Conservation (phyloP, 305 asterid genomes). For the Fraxinus xanthoxyloides region DNA sequence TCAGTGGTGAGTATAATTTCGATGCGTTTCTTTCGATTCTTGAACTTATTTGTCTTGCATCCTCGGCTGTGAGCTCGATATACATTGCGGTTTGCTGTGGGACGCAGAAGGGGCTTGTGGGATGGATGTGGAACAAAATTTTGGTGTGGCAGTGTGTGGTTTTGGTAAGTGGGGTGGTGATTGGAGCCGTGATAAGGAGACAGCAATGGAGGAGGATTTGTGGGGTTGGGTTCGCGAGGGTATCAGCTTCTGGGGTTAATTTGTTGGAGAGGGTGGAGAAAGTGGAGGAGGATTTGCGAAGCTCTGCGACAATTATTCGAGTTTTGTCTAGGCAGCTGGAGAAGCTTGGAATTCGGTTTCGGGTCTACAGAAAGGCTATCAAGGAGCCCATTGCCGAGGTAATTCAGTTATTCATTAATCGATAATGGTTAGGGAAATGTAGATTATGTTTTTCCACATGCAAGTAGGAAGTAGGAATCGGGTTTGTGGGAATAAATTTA, state of each 20-base stretch:
- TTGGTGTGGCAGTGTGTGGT: conserved; percentile 66
- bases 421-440: background rate
- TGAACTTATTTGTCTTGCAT: conserved; percentile 60
- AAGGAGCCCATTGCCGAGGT: conserved; percentile 66
- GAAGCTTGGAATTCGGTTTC: conserved; percentile 55
- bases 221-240: conserved; percentile 38
- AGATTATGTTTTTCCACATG: background rate
- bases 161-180: conserved; percentile 46
- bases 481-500: background rate
- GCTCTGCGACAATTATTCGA: conserved; percentile 50
- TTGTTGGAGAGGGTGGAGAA: conserved; percentile 73
- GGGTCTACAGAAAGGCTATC: conserved; percentile 39
- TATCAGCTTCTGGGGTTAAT: conserved; percentile 33
- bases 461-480: background rate
- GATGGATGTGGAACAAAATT: conserved; percentile 44
- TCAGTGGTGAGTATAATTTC: conserved; percentile 28
- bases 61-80: conserved; percentile 49
- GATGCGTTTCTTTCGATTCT: conserved; percentile 58
- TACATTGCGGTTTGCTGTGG: conserved; percentile 44
- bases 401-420: background rate
- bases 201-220: conserved; percentile 81
- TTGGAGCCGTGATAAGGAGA: conserved; percentile 70
- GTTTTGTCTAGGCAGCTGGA: conserved; percentile 74
- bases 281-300: conserved; percentile 69
- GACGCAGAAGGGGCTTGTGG: conserved; percentile 33